Evolutionary conservation across 192 early-diverging fungal genomes (phyloP).

Genomic region (Entrophospora sp.): DNA sequence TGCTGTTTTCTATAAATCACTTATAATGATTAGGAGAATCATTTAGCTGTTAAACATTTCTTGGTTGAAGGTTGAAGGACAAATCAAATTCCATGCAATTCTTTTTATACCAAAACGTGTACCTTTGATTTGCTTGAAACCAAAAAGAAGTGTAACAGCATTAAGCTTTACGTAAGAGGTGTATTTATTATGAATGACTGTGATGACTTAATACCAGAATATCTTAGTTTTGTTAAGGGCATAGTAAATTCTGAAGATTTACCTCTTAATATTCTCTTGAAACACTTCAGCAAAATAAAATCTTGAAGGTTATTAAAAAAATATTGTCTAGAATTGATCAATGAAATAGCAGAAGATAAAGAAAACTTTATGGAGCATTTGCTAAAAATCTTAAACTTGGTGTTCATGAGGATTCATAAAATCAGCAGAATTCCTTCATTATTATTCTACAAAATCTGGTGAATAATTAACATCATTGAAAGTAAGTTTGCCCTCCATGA

Average conservation of each 20-base stretch:
- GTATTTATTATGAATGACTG: constrained; percentile 99
- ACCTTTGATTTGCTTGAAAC: constrained; percentile 97
- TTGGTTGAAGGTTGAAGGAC: constrained; percentile 98
- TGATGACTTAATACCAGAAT: constrained; percentile 98
- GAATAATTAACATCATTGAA: constrained; percentile 97
- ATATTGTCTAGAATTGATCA: constrained; percentile 98
- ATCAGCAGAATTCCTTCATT: constrained; percentile 95
- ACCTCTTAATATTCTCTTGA: too few relatives aligned
- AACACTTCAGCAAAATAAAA: constrained; percentile 99
- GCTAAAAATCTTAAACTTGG: constrained; percentile 99
- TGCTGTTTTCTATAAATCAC: constrained; percentile 95
- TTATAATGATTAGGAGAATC: constrained; percentile 99
- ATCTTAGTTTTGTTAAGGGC: constrained; percentile 99
- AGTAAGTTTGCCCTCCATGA: too few relatives aligned
- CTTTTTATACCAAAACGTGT: constrained; percentile 93
- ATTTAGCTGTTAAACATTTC: constrained; percentile 96
- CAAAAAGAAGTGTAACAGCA: constrained; percentile 99
- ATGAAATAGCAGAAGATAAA: constrained; percentile 95
- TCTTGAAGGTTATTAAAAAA: constrained; percentile 99
- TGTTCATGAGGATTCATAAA: constrained; percentile 95
- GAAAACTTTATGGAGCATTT: constrained; percentile 99
- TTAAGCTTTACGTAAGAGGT: too few relatives aligned
- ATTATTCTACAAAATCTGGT: constrained; percentile 97
- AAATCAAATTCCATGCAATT: constrained; percentile 98
- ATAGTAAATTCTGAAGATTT: constrained; percentile 99